A percentile compares a stretch with the other conserved stretches of the same genome.
phyloP scores from a whole-genome alignment of 768 basidiomycete genomes.

The Macrolepiota fuliginosa region DNA sequence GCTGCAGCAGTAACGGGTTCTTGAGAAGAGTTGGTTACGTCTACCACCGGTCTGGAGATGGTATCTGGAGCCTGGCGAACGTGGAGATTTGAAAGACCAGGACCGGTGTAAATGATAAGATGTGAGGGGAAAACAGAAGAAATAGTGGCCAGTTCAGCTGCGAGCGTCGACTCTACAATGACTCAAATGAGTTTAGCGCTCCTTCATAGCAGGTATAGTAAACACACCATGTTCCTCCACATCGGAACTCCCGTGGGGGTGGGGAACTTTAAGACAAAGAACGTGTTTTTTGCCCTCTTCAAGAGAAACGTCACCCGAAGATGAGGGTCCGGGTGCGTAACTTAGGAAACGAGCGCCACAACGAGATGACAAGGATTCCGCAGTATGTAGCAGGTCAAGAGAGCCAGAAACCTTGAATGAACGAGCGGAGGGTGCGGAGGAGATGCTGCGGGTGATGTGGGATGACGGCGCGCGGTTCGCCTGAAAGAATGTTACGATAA shows the following conservation, averaged over 20 bases:
- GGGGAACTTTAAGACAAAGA: conserved; percentile 54
- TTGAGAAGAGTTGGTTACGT: conserved; percentile 46
- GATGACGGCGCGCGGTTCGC: conserved; percentile 1
- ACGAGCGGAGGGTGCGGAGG: conserved; percentile 48
- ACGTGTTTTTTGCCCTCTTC: conserved; percentile 49
- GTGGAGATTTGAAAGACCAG: conserved; percentile 28
- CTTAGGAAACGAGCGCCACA: conserved; percentile 36
- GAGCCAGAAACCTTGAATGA: conserved; percentile 59
- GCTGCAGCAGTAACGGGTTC: neutral
- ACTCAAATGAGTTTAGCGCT: conserved; percentile 5
- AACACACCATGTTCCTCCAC: conserved; percentile 57
- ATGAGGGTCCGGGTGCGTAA: conserved; percentile 35
- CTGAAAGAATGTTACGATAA: neutral
- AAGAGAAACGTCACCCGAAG: conserved; percentile 26
- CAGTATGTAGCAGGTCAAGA: conserved; percentile 32
- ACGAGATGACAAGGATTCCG: conserved; percentile 36
- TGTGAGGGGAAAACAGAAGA: conserved; percentile 53
- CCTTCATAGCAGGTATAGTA: neutral
- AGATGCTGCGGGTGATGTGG: conserved; percentile 46
- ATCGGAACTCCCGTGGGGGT: conserved; percentile 37
- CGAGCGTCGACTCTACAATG: conserved; percentile 40
- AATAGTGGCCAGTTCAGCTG: conserved; percentile 46
- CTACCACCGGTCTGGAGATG: neutral
- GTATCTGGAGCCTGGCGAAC: conserved; percentile 35
- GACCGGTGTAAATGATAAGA: conserved; percentile 66